Evolutionary conservation across 2,329 filamentous ascomycete genomes (phyloP).

Genomic region (Fusarium nanum): DNA sequence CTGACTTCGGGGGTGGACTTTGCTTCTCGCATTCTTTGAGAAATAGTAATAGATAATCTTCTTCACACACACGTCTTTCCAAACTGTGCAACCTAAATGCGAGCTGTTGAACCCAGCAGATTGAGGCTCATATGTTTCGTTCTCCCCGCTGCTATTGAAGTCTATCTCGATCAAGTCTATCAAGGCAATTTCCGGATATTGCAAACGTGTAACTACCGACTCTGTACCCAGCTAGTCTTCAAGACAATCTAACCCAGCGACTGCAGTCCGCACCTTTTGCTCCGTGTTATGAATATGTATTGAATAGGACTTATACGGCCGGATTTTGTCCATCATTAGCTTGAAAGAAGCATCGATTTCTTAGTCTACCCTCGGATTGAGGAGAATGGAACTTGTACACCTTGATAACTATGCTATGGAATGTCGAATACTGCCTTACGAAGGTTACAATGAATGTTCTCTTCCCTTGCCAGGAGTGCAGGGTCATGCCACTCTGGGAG

Average conservation of each 20-base stretch:
- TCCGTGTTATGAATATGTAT: not conserved
- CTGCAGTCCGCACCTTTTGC: not conserved
- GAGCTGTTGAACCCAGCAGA: not conserved
- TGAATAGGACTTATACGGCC: not conserved
- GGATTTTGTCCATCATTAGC: not conserved
- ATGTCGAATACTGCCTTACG: not conserved
- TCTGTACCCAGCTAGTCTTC: not conserved
- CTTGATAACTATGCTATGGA: not conserved
- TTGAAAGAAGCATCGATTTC: too few species aligned
- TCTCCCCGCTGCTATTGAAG: not conserved
- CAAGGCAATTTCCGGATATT: not conserved
- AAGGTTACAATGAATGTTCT: too few species aligned
- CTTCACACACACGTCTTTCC: constrained; percentile 5
- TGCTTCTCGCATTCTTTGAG: constrained; percentile 49
- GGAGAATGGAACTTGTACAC: not conserved
- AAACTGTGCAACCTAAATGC: not conserved
- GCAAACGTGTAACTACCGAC: not conserved
- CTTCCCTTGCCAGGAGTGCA: not conserved
- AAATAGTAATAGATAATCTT: constrained; percentile 50
- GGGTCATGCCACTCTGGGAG: too few species aligned
- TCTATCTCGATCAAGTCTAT: not conserved
- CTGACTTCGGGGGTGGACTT: constrained; percentile 41
- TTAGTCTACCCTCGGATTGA: not conserved
- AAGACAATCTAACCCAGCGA: not conserved
- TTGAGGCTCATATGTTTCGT: not conserved